These are phyloP conservation scores for Neoboletus magnificus DNA, from an alignment of 768 basidiomycete genomes.

Conservation along the genomic window DNA sequence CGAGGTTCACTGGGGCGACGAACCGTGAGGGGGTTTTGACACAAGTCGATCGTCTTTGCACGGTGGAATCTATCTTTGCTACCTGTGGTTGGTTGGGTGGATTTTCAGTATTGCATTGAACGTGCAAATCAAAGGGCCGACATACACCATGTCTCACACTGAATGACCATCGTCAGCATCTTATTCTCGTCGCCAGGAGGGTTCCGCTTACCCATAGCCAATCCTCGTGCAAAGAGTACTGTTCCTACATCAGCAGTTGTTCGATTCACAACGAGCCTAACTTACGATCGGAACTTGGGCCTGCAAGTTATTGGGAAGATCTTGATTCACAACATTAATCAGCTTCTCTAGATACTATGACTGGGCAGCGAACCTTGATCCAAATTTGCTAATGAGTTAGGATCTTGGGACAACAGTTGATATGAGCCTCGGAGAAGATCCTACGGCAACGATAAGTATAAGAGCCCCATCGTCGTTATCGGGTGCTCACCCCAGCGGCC, in stretches of 20 bases:
- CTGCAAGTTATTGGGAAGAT: slow-evolving; percentile 95
- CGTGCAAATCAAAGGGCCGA: slow-evolving; percentile 6
- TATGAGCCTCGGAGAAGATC: slow-evolving; percentile 90
- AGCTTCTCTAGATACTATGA: not conserved
- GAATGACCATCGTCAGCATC: slow-evolving; percentile 2
- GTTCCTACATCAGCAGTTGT: slow-evolving; percentile 1
- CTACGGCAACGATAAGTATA: slow-evolving; percentile 34
- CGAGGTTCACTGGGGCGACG: slow-evolving; percentile 21
- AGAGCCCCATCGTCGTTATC: not conserved
- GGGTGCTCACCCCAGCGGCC: slow-evolving; percentile 52
- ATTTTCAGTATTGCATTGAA: not conserved
- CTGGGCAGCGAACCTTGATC: slow-evolving; percentile 67
- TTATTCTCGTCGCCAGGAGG: not conserved
- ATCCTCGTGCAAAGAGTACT: slow-evolving; percentile 87
- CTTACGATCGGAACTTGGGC: slow-evolving; percentile 88
- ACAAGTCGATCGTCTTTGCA: slow-evolving; percentile 91
- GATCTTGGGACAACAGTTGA: slow-evolving; percentile 91
- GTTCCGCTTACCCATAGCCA: slow-evolving; percentile 85
- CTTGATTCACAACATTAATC: slow-evolving; percentile 36
- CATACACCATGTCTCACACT: slow-evolving; percentile 99
- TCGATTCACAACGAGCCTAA: slow-evolving; percentile 6
- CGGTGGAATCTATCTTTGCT: slow-evolving; percentile 79
- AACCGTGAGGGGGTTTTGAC: slow-evolving; percentile 94
- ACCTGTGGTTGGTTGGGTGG: slow-evolving; percentile 38
- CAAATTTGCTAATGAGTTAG: slow-evolving; percentile 88